phyloP scores from a whole-genome alignment of 306 rosid species.

The Macrotyloma uniflorum region DNA sequence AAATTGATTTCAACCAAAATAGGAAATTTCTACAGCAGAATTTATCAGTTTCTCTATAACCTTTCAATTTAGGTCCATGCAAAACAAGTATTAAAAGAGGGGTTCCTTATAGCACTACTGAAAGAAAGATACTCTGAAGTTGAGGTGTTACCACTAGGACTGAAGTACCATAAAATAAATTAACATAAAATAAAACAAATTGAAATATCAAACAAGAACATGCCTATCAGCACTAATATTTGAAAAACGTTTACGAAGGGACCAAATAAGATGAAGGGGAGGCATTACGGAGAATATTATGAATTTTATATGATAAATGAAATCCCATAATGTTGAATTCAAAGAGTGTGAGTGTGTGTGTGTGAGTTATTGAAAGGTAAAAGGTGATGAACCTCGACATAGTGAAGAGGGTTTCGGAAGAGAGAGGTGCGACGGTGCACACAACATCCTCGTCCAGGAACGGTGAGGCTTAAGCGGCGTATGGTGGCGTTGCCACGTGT shows the following conservation, averaged over 20 bases:
- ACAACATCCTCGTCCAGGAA: slow-evolving; percentile 37
- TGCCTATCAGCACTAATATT: background rate
- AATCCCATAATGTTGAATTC: background rate
- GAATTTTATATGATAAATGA: background rate
- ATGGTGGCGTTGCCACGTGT: slow-evolving; percentile 34
- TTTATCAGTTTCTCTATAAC: background rate
- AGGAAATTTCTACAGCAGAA: background rate
- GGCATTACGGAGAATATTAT: background rate
- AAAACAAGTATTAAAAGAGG: background rate
- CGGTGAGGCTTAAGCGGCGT: slow-evolving; percentile 28
- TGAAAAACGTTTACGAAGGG: background rate
- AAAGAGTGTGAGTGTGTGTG: too few species aligned
- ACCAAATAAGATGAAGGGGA: slow-evolving; percentile 7
- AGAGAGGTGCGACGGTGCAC: slow-evolving; percentile 25
- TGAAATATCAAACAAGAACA: background rate
- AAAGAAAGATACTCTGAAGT: background rate
- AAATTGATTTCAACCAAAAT: background rate
- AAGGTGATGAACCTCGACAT: slow-evolving; percentile 57
- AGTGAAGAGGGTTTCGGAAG: slow-evolving; percentile 23
- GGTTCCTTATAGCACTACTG: background rate
- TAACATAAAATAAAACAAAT: background rate
- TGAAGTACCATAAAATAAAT: background rate
- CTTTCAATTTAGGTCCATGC: background rate
- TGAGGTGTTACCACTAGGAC: background rate
- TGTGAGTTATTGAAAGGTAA: background rate